phyloP scores from a whole-genome alignment of 176 grass and related monocot species.

The Raddia guianensis region DNA sequence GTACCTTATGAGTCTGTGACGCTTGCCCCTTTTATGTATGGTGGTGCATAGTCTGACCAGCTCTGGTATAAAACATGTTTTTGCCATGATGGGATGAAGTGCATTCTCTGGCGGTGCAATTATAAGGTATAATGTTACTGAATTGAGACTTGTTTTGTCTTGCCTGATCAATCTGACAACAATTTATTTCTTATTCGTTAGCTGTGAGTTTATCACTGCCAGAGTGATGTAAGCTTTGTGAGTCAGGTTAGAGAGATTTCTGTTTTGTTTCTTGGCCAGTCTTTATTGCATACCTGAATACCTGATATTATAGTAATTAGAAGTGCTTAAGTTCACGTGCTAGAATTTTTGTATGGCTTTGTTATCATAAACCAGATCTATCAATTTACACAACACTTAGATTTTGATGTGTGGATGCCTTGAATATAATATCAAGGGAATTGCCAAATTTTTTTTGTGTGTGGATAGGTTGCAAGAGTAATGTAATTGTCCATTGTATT shows the following conservation, averaged over 20 bases:
- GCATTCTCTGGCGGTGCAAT: background rate
- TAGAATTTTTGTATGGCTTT: slow-evolving; percentile 8
- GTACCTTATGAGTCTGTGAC: slow-evolving; percentile 9
- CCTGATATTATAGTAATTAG: slow-evolving; percentile 13
- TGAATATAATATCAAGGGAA: background rate
- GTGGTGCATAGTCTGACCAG: background rate
- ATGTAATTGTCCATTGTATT: background rate
- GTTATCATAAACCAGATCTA: slow-evolving; percentile 6
- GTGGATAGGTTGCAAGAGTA: background rate
- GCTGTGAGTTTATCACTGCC: background rate
- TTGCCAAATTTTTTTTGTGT: slow-evolving; percentile 8
- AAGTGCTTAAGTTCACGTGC: background rate
- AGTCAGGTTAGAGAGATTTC: background rate
- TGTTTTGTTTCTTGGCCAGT: background rate
- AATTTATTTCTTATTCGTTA: slow-evolving; percentile 20
- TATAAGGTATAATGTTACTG: slow-evolving; percentile 1
- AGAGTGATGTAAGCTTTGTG: background rate
- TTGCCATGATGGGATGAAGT: background rate
- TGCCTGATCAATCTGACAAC: background rate
- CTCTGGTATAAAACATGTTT: slow-evolving; percentile 4
- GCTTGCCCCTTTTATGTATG: slow-evolving; percentile 36
- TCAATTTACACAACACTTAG: background rate
- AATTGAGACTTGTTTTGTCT: slow-evolving; percentile 6
- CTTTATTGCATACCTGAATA: background rate
- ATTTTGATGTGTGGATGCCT: background rate